Percentiles rank a stretch among this genome's conserved stretches.
phyloP scores from a whole-genome alignment of 495 filamentous ascomycete genomes.

The Xylaria castorea region DNA sequence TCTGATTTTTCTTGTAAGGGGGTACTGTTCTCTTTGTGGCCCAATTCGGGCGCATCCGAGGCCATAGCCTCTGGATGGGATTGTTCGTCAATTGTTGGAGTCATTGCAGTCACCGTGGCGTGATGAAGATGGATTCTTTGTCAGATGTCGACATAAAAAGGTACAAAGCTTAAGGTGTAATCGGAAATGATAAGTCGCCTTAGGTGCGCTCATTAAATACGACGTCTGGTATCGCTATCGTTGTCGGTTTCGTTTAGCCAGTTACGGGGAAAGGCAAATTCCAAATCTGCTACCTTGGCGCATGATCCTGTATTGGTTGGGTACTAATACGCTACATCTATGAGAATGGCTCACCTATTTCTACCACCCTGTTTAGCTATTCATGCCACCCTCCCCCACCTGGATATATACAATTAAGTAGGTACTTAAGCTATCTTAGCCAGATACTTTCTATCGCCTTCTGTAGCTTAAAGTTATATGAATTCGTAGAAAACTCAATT shows the following conservation, averaged over 20 bases:
- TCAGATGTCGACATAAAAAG: neutral
- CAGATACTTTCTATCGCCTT: too few species aligned
- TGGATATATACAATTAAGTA: too few species aligned
- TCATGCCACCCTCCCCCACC: too few species aligned
- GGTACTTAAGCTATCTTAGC: too few species aligned
- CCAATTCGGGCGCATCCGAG: neutral
- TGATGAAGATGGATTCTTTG: neutral
- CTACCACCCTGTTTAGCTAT: too few species aligned
- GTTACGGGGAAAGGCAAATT: neutral
- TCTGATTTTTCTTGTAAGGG: neutral
- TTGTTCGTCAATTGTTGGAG: neutral
- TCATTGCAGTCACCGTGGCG: neutral
- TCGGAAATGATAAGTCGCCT: neutral
- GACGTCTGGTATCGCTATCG: neutral
- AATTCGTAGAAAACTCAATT: too few species aligned
- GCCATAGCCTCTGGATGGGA: neutral
- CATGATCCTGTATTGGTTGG: neutral
- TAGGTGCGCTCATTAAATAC: neutral
- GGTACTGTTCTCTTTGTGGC: neutral
- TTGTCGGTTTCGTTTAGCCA: neutral
- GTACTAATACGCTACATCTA: neutral
- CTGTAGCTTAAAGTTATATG: too few species aligned
- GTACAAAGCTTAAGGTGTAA: neutral
- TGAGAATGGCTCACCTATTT: too few species aligned
- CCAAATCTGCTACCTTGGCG: neutral